These are phyloP conservation scores for Penicillium sp. DNA, from an alignment of 2,329 filamentous ascomycete genomes.

Conservation along the genomic window DNA sequence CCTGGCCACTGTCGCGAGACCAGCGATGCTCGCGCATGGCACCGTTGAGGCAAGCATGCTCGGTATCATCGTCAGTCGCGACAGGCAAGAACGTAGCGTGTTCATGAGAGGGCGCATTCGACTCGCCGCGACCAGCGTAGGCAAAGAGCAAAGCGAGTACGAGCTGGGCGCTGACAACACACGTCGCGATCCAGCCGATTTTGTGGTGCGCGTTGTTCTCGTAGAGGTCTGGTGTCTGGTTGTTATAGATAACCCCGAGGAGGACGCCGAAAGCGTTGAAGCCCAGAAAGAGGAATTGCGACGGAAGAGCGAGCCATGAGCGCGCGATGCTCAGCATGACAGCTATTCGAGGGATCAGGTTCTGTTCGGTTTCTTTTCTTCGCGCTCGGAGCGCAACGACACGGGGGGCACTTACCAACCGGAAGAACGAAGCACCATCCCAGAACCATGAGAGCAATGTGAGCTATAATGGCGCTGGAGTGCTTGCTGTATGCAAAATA, in stretches of 20 bases:
- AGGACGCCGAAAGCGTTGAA: slow-evolving; percentile 64
- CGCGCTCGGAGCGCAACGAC: neutral
- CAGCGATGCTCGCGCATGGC: slow-evolving; percentile 51
- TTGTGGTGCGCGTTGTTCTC: slow-evolving; percentile 84
- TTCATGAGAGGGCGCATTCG: slow-evolving; percentile 43
- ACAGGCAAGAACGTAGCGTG: slow-evolving; percentile 62
- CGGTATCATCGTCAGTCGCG: slow-evolving; percentile 49
- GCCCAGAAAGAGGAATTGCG: slow-evolving; percentile 66
- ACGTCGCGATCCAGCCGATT: slow-evolving; percentile 79
- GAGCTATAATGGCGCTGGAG: slow-evolving; percentile 57
- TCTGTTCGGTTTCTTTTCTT: neutral
- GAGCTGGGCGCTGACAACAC: slow-evolving; percentile 67
- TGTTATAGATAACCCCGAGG: slow-evolving; percentile 70
- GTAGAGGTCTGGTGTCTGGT: slow-evolving; percentile 79
- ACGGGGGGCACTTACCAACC: slow-evolving; percentile 54
- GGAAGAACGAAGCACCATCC: slow-evolving; percentile 73
- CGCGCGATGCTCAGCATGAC: slow-evolving; percentile 82
- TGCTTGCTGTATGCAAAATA: slow-evolving; percentile 45
- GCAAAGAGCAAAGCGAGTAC: slow-evolving; percentile 64
- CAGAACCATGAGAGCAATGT: slow-evolving; percentile 67
- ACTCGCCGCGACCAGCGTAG: slow-evolving; percentile 51
- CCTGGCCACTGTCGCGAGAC: slow-evolving; percentile 71
- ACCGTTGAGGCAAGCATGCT: slow-evolving; percentile 39
- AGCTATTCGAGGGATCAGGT: slow-evolving; percentile 47
- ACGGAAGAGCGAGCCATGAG: slow-evolving; percentile 68